Base-by-base conservation (phyloP, 805 yeast genomes). In the Barnettozyma botsteinii region DNA sequence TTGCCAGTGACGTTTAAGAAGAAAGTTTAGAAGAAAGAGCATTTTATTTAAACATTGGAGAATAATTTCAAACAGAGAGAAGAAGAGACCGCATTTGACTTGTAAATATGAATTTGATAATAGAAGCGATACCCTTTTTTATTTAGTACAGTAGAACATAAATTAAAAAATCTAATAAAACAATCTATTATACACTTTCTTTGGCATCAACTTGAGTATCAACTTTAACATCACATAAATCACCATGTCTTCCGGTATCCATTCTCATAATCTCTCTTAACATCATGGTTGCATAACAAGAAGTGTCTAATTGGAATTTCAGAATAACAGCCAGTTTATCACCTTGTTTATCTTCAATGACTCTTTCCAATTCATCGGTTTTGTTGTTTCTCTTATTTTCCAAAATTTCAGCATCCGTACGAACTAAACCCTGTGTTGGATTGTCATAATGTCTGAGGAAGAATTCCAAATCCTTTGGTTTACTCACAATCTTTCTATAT, bases 201-300 rank as follows among this genome's bases (percentile, higher is more conserved):
- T n/a, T n/a, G n/a, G n/a, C n/a, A n/a, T n/a, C n/a, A n/a, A n/a
- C 9, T 23, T 21, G 10, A 17, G 25, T 29, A 6, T 13, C 12
- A 11, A 52, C 45, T 42, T 54, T 62, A 8, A 69, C 72, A 46
- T 66, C 65, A 45, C 72, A 68, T 62, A 65, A 61, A 31, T 70
- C 74, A 45, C 73, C 72, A 46, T 71, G 67, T 51, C 74, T 70
- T 21, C 79, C 69, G 3, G 89, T 81, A 49, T 82, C 91, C 24
- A 77, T 73, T 57, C 79, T 83, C 85, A 89, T 79, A 37, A 86
- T 75, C 60, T 93, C 98, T 57, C 98, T 75, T 37, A 93, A 64
- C 1, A 96, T 95, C 98, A 93, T 94, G 0, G 99, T 93, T 2
- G 99, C 99, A 60, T 93, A 93, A 7, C 94, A 81, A 26, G 96